Evolutionary conservation across 176 grass and related monocot genomes (phyloP), one percentile per base, ranked within the genome.

Genomic region (Lolium rigidum): DNA sequence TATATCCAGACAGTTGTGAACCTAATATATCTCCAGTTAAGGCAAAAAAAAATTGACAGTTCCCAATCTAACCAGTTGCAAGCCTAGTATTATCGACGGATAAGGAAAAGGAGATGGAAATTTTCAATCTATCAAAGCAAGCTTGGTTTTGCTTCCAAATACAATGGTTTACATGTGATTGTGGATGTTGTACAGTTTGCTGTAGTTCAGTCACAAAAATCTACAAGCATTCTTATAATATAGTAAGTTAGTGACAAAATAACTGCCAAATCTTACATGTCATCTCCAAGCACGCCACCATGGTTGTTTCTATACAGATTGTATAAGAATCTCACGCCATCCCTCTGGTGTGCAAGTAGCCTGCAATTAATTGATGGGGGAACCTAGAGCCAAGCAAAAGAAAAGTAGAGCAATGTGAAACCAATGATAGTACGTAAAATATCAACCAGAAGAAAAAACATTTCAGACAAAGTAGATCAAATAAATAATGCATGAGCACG

Each of bases 201-300:
- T 76, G 63, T 25, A 84, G 46, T 75, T 63, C 2, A 52, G 20
- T 13, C 58, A 85, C 22, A 77, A 74, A 77, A 84, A 43, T 12
- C n/a, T n/a, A n/a, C n/a, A 7, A 62, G n/a, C 6, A 15, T 76
- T 50, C 43, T 41, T 48, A 77, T 24, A 26, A 71, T 17, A 58
- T 38, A 74, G 38, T 26, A 68, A 35, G 31, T 35, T 35, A 35
- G 1, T 35, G 31, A 59, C 37, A 86, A 26, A 86, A 65, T 15
- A 79, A 85, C 28, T 50, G 31, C 48, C 18, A 79, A 84, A 25
- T 51, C 89, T 93, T 89, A 98, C 95, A 98, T 98, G 86, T 95
- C 91, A 94, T 98, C 95, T 86, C 95, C 95, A 86, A 98, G 89
- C 82, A 98, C 78, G 75, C 95, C 95, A 25, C 95, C 95, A 92